A percentile compares a stretch with the other conserved stretches of the same genome.
Evolutionary conservation across 169 alveolate species (phyloP).

Genomic region (Plasmodium fragile): DNA sequence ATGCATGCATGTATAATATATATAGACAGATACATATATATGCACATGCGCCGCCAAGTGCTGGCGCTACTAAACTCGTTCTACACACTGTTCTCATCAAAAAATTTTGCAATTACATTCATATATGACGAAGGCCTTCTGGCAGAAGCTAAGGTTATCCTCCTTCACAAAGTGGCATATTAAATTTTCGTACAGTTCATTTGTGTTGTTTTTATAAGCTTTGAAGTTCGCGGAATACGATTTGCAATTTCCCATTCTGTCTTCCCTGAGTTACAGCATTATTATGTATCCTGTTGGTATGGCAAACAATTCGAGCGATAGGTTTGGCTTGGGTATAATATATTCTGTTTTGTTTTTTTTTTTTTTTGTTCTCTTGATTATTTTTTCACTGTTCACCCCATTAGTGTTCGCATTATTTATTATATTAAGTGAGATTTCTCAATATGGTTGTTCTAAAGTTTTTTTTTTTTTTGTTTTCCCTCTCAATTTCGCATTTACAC

Average conservation of each 20-base stretch:
- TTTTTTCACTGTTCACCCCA: conserved; percentile 1
- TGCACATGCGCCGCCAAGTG: not conserved
- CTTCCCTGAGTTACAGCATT: conserved; percentile 30
- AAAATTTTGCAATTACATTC: conserved; percentile 36
- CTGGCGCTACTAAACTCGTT: not conserved
- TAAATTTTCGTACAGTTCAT: conserved; percentile 65
- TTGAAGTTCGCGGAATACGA: conserved; percentile 60
- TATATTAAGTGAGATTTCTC: conserved; percentile 12
- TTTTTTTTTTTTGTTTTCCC: conserved; percentile 6
- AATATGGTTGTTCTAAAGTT: not conserved
- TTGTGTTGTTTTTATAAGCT: conserved; percentile 39
- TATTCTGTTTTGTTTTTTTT: not conserved
- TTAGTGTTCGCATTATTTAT: conserved; percentile 45
- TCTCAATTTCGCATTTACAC: conserved; percentile 5
- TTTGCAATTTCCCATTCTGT: conserved; percentile 59
- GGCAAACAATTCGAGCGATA: not conserved
- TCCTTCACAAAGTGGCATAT: conserved; percentile 46
- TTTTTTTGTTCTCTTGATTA: not conserved
- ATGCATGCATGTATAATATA: not conserved
- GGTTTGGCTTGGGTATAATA: not conserved
- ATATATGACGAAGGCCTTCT: conserved; percentile 63
- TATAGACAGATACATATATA: not conserved
- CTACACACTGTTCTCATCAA: not conserved
- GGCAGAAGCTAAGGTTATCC: conserved; percentile 45
- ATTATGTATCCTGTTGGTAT: not conserved